Percentiles rank a stretch among this genome's conserved stretches.
phyloP scores from a whole-genome alignment of 2,329 filamentous ascomycete genomes.

The Colletotrichum sp. region DNA sequence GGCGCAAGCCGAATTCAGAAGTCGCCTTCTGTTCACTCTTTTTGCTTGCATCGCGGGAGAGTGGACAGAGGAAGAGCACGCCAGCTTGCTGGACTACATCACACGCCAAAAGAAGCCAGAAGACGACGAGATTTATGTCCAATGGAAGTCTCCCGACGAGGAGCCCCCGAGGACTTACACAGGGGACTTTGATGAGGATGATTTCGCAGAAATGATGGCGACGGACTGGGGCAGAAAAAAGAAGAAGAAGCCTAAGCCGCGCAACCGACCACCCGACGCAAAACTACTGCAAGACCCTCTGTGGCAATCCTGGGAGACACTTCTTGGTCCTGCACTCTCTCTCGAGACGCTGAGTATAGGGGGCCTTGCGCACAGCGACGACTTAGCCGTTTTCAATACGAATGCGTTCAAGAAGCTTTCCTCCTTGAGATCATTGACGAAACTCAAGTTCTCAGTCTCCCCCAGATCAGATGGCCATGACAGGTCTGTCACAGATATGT shows the following conservation, averaged over 20 bases:
- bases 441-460: neutral
- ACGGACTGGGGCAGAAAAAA: too few species aligned
- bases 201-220: too few species aligned
- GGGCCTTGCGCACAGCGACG: neutral
- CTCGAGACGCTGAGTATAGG: neutral
- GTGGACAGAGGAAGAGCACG: neutral
- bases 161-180: too few species aligned
- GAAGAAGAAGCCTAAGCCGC: neutral
- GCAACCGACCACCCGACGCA: accelerated
- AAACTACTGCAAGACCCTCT: neutral
- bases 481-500: accelerated
- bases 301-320: neutral
- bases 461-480: too few species aligned
- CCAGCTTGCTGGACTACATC: accelerated
- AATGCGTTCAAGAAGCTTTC: neutral
- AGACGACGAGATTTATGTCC: accelerated
- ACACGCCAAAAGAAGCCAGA: neutral
- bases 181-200: neutral
- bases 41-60: neutral
- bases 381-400: accelerated
- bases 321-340: neutral
- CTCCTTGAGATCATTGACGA: accelerated
- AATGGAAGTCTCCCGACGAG: neutral
- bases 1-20: too few species aligned
- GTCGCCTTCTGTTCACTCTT: too few species aligned